These are phyloP conservation scores for Barnettozyma salicaria DNA, from an alignment of 805 yeast genomes.

Conservation along the genomic window DNA sequence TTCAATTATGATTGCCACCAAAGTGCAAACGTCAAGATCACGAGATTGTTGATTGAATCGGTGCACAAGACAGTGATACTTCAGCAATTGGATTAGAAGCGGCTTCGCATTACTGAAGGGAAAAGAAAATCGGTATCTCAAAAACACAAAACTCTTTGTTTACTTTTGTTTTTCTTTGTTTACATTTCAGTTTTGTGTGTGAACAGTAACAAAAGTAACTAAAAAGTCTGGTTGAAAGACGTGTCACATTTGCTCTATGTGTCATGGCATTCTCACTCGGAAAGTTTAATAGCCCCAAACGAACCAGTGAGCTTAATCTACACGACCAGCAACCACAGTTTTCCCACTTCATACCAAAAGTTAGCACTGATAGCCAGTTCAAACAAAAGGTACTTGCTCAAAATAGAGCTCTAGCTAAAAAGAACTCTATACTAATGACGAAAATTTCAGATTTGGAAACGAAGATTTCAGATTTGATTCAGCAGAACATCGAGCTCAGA, in stretches of 20 bases:
- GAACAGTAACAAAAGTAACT: too few species aligned
- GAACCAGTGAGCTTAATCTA: slow-evolving; percentile 10
- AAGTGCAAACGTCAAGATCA: too few species aligned
- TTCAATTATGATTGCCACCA: too few species aligned
- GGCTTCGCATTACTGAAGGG: too few species aligned
- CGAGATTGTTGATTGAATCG: too few species aligned
- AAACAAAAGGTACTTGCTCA: slow-evolving; percentile 27
- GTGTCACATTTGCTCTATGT: slow-evolving; percentile 3
- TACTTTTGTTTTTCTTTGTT: too few species aligned
- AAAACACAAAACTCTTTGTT: too few species aligned
- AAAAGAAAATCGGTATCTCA: too few species aligned
- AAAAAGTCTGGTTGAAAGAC: too few species aligned
- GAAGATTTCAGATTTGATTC: slow-evolving; percentile 41
- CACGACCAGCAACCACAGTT: slow-evolving; percentile 9
- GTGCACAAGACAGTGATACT: too few species aligned
- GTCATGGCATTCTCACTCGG: slow-evolving; percentile 25
- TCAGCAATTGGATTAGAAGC: too few species aligned
- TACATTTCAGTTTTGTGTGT: too few species aligned
- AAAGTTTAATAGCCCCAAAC: slow-evolving; percentile 16
- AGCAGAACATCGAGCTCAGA: slow-evolving; percentile 42
- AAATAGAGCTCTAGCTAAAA: slow-evolving; percentile 55
- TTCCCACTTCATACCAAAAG: slow-evolving; percentile 6
- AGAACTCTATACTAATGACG: slow-evolving; percentile 46
- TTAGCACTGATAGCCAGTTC: slow-evolving; percentile 13
- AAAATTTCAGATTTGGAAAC: slow-evolving; percentile 49